Base-by-base conservation (phyloP, 371 early-diverging fungal species). In the Lichtheimia ramosa region DNA sequence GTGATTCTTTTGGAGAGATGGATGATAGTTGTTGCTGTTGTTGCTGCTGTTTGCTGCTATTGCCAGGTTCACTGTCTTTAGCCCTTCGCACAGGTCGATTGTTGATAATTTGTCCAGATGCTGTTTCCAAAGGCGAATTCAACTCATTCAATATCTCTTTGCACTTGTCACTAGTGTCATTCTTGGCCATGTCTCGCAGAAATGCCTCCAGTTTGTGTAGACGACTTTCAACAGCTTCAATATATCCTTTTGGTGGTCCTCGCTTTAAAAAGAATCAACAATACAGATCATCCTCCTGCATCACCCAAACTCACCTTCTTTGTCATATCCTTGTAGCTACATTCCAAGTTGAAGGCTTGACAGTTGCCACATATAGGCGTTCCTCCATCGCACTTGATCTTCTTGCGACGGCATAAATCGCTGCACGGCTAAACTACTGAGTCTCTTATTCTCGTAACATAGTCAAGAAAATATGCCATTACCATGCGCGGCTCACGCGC, bases 181-280 rank as follows among this genome's bases (percentile, higher is more conserved):
- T 65, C 56, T 82, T 83, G 5, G 77, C 74, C 10, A 85, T 56
- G 3, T 75, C 82, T 18, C 77, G 80, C n/a, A 89, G 67, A 5
- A 86, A 63, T 34, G 74, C 75, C 55, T 89, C 90, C 48, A 86
- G 65, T 53, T 83, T 83, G 61, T 83, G 83, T 27, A 89, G 63
- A 39, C 89, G 68, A 57, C 77, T 82, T 58, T 90, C 90, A 20
- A 90, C 87, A 5, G 84, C 88, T 56, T 88, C 89, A 28, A 90
- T 88, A 56, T 90, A 89, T 28, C 90, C 90, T 73, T 86, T 86
- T 10, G 87, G 84, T 21, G 87, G 87, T 10, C 87, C 87, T n/a
- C 87, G 76, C 81, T 86, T 53, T 5, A 6, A 34, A 43, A 5
- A n/a, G n/a, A n/a, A n/a, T n/a, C n/a, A n/a, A n/a, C n/a, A n/a